Percentiles rank a stretch among this genome's conserved stretches.
Evolutionary conservation across 306 rosid genomes (phyloP).

Genomic region (Cucumis hystrix): DNA sequence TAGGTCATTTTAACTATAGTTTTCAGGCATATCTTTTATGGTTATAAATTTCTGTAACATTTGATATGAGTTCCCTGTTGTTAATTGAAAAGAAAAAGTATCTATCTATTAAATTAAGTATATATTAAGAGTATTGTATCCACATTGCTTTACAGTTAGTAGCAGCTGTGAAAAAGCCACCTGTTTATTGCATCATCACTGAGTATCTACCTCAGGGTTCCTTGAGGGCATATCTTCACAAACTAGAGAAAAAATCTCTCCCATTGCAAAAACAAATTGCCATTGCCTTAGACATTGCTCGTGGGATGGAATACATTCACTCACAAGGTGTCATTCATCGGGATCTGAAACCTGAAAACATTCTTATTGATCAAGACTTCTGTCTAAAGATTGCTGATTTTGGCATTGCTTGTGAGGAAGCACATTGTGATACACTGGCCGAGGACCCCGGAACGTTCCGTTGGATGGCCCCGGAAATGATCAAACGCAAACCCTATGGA

Average conservation of each 20-base stretch:
- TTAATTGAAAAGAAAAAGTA: neutral
- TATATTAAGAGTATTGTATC: neutral
- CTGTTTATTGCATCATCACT: slow-evolving; percentile 65
- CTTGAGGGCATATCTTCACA: slow-evolving; percentile 76
- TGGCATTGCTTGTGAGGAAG: slow-evolving; percentile 87
- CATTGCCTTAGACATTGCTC: slow-evolving; percentile 74
- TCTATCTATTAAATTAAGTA: slow-evolving; percentile 2
- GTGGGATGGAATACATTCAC: slow-evolving; percentile 89
- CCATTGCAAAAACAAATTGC: slow-evolving; percentile 39
- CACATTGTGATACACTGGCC: slow-evolving; percentile 49
- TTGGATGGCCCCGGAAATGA: slow-evolving; percentile 99
- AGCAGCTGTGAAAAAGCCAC: slow-evolving; percentile 72
- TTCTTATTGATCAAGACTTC: slow-evolving; percentile 41
- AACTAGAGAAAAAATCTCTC: slow-evolving; percentile 43
- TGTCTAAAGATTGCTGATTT: slow-evolving; percentile 85
- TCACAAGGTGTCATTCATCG: slow-evolving; percentile 79
- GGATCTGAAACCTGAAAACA: slow-evolving; percentile 88
- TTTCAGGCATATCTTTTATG: neutral
- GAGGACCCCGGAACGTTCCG: slow-evolving; percentile 91
- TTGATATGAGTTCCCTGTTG: neutral
- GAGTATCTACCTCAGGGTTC: slow-evolving; percentile 78
- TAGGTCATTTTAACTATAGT: neutral
- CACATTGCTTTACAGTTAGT: slow-evolving; percentile 40
- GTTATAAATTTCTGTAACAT: neutral
- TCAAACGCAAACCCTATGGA: slow-evolving; percentile 66